Evolutionary conservation across 805 yeast species (phyloP).

Genomic region (Nakazawaea laoshanensis): DNA sequence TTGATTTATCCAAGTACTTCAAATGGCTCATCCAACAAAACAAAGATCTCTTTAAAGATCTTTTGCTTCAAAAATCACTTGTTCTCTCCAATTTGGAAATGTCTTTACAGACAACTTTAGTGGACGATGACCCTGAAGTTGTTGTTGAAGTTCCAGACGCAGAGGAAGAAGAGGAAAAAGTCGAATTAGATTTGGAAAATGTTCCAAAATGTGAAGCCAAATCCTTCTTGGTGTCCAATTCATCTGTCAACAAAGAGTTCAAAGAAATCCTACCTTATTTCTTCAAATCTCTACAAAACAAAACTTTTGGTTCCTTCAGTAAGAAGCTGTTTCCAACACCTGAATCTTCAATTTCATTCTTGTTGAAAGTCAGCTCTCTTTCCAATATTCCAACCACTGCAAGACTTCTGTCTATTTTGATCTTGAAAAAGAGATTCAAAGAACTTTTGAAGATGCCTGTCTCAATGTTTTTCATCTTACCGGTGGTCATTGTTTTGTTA

Average conservation of each 20-base stretch:
- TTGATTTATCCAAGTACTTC: constrained; percentile 21
- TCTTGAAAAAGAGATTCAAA: constrained; percentile 27
- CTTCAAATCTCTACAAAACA: constrained; percentile 30
- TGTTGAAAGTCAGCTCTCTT: constrained; percentile 47
- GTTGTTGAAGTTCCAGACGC: constrained; percentile 20
- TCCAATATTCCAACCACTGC: constrained; percentile 50
- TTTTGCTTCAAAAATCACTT: constrained; percentile 25
- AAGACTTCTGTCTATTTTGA: constrained; percentile 39
- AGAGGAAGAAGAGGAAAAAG: constrained; percentile 17
- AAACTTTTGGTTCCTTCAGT: constrained; percentile 17
- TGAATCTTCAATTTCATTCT: constrained; percentile 46
- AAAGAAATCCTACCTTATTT: constrained; percentile 30
- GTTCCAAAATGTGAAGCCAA: constrained; percentile 12
- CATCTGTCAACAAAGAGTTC: constrained; percentile 30
- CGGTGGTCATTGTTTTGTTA: constrained; percentile 47
- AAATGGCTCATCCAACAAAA: constrained; percentile 27
- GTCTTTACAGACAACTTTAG: constrained; percentile 57
- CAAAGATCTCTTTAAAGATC: constrained; percentile 29
- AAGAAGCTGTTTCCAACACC: constrained; percentile 26
- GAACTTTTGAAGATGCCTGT: constrained; percentile 20
- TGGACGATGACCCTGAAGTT: constrained; percentile 12
- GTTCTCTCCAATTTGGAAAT: constrained; percentile 47
- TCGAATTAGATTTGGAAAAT: constrained; percentile 16
- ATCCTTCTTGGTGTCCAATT: constrained; percentile 26
- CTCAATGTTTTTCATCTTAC: constrained; percentile 46